These are phyloP conservation scores for Aspergillus sp. DNA, from an alignment of 2,329 filamentous ascomycete genomes.

Conservation along the genomic window DNA sequence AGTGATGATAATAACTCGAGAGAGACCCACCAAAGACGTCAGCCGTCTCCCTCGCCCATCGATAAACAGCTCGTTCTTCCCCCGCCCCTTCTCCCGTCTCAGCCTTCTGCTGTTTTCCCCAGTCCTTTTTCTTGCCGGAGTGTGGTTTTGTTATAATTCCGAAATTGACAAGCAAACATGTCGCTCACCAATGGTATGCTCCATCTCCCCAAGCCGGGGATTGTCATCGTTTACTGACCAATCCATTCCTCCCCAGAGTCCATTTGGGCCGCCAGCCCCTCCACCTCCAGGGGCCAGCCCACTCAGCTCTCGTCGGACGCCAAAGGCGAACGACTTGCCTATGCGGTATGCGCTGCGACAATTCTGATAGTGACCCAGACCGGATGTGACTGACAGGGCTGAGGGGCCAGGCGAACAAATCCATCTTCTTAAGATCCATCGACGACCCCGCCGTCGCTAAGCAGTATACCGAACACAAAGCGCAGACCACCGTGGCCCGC, in stretches of 20 bases:
- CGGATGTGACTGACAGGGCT: neutral
- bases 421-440: conserved; percentile 92
- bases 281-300: conserved; percentile 79
- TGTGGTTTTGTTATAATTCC: neutral
- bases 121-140: conserved; percentile 2
- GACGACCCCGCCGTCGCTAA: conserved; percentile 80
- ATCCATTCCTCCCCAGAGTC: conserved; percentile 48
- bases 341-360: conserved; percentile 65
- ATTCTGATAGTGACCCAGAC: neutral
- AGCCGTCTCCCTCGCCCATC: neutral
- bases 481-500: conserved; percentile 84
- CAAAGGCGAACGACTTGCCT: conserved; percentile 89
- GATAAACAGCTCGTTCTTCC: neutral
- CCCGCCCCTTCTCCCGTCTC: neutral
- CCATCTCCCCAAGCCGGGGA: neutral
- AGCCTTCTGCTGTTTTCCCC: neutral
- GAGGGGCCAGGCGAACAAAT: conserved; percentile 78
- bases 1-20: too few species aligned
- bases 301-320: conserved; percentile 84
- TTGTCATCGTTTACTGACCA: conserved; percentile 7
- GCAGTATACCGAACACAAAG: conserved; percentile 90
- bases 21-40: conserved; percentile 7
- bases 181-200: conserved; percentile 45
- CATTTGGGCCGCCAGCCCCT: conserved; percentile 83
- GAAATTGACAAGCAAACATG: conserved; percentile 30